Conservation (phyloP, 116 monocot genomes). For the Trichopus zeylanicus region DNA sequence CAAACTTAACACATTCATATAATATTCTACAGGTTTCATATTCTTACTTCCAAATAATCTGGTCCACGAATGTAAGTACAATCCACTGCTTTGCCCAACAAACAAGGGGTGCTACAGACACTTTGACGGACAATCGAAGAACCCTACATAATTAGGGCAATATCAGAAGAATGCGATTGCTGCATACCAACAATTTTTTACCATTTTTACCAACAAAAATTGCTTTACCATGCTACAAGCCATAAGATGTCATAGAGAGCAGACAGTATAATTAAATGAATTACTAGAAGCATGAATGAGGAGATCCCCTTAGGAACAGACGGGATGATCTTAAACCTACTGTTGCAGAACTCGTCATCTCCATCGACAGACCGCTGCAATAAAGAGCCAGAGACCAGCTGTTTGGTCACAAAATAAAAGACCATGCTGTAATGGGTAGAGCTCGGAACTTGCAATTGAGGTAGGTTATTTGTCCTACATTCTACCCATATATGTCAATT, state of each 20-base stretch:
- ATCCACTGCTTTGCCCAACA: conserved; percentile 91
- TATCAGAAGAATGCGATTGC: neutral
- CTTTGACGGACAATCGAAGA: conserved; percentile 99
- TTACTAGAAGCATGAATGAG: neutral
- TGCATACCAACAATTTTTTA: no score
- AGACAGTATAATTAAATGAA: neutral
- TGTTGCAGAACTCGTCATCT: conserved; percentile 95
- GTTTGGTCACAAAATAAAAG: conserved; percentile 77
- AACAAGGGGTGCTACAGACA: conserved; percentile 89
- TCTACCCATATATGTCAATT: no score
- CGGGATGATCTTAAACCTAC: conserved; percentile 91
- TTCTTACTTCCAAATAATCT: conserved; percentile 83
- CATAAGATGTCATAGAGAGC: neutral
- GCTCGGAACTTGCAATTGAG: conserved; percentile 57
- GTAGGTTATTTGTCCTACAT: no score
- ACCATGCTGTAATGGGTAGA: conserved; percentile 95
- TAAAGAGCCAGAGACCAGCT: conserved; percentile 60
- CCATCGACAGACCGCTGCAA: conserved; percentile 87
- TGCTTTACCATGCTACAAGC: neutral
- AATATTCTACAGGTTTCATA: neutral
- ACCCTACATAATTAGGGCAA: conserved; percentile 34
- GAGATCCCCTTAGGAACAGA: conserved; percentile 72
- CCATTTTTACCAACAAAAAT: neutral
- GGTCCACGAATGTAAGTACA: conserved; percentile 82
- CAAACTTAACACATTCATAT: no score